These are phyloP conservation scores for Ophiocordyceps camponoti-leonardi DNA, from an alignment of 2,329 filamentous ascomycete species.

Conservation along the genomic window DNA sequence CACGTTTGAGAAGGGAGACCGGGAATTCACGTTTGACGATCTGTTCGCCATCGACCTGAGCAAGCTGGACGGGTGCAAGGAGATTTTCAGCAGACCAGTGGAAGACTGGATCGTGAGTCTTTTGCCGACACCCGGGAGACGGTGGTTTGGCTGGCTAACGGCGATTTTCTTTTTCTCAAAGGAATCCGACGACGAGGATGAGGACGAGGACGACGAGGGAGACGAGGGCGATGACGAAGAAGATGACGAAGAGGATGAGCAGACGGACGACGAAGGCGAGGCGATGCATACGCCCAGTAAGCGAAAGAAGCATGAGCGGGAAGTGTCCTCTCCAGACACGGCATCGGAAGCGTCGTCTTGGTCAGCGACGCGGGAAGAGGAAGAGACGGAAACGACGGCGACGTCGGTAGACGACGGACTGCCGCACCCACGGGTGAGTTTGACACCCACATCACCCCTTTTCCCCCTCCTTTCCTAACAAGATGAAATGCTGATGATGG, in stretches of 20 bases:
- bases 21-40: slow-evolving; percentile 92
- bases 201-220: slow-evolving; percentile 34
- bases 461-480: not conserved
- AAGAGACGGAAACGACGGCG: slow-evolving; percentile 28
- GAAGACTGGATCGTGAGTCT: slow-evolving; percentile 59
- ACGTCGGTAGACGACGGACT: slow-evolving; percentile 53
- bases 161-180: slow-evolving; percentile 15
- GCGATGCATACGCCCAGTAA: slow-evolving; percentile 33
- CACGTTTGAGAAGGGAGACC: slow-evolving; percentile 86
- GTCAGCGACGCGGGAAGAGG: slow-evolving; percentile 18
- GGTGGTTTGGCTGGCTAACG: slow-evolving; percentile 3
- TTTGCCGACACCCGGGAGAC: not conserved
- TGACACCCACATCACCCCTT: not conserved
- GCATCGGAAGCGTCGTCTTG: slow-evolving; percentile 7
- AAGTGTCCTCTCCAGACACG: slow-evolving; percentile 20
- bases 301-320: slow-evolving; percentile 36
- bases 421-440: slow-evolving; percentile 45
- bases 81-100: slow-evolving; percentile 72
- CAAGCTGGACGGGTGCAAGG: slow-evolving; percentile 84
- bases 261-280: slow-evolving; percentile 30
- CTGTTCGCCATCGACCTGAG: slow-evolving; percentile 86
- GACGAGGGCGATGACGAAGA: slow-evolving; percentile 42
- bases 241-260: slow-evolving; percentile 33
- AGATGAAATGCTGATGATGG: not conserved
- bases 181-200: slow-evolving; percentile 39